Conservation (phyloP, 805 yeast genomes). For the Suhomyces sp. region DNA sequence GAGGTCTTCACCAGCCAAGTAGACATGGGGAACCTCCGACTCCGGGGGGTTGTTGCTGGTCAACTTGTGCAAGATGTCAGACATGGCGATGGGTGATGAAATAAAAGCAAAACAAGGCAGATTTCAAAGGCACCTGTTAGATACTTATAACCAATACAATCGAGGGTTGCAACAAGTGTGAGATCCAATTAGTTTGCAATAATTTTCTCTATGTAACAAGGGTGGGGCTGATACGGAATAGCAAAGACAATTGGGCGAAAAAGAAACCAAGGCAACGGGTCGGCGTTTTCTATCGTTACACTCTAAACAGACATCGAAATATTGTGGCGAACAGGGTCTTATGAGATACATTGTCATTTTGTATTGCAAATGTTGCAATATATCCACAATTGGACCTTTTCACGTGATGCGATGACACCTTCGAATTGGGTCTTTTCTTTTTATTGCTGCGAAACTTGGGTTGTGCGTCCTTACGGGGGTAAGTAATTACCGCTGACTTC, state of each 20-base stretch:
- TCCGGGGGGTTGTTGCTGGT: conserved; percentile 14
- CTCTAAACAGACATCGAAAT: conserved; percentile 2
- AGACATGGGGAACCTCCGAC: conserved; percentile 23
- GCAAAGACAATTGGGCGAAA: neutral
- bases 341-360: neutral
- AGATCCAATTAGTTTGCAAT: too few relatives aligned
- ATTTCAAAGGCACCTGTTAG: neutral
- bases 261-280: neutral
- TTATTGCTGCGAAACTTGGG: too few relatives aligned
- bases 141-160: too few relatives aligned
- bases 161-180: too few relatives aligned
- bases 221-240: too few relatives aligned
- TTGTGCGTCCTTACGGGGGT: too few relatives aligned
- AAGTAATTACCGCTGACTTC: too few relatives aligned
- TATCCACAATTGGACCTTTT: conserved; percentile 23
- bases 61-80: conserved; percentile 12
- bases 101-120: neutral
- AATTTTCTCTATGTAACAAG: too few relatives aligned
- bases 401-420: conserved; percentile 19
- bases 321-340: conserved; percentile 2
- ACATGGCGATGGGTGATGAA: conserved; percentile 6
- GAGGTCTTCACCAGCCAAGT: conserved; percentile 15
- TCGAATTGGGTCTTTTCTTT: neutral
- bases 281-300: neutral
- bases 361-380: conserved; percentile 15